These are phyloP conservation scores for Calocera viscosa DNA, from an alignment of 768 basidiomycete species.

Conservation along the genomic window DNA sequence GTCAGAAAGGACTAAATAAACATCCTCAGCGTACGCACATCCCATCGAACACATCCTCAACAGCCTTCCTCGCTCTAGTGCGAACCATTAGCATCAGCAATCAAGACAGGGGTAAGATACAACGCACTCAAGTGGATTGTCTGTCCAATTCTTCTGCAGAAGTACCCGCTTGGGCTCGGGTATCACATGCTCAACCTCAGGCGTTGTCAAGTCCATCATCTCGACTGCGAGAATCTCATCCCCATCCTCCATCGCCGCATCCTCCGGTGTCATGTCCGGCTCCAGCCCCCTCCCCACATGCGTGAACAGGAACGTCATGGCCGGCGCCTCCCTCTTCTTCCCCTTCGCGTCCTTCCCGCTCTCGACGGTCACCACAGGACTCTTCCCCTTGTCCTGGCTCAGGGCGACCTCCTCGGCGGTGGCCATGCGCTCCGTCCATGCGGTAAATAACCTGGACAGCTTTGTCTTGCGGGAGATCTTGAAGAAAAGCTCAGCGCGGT, in stretches of 20 bases:
- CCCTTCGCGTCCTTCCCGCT: conserved; percentile 5
- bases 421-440: conserved; percentile 86
- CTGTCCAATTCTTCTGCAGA: conserved; percentile 70
- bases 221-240: conserved; percentile 85
- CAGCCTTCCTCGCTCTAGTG: conserved; percentile 56
- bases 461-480: conserved; percentile 87
- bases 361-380: conserved; percentile 12
- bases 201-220: conserved; percentile 77
- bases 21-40: conserved; percentile 43
- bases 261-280: conserved; percentile 72
- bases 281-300: conserved; percentile 70
- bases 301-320: conserved; percentile 74
- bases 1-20: conserved; percentile 11
- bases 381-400: neutral
- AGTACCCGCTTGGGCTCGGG: conserved; percentile 52
- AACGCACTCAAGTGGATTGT: conserved; percentile 56
- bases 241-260: conserved; percentile 73
- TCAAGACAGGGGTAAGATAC: neutral
- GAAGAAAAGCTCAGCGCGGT: conserved; percentile 84
- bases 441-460: conserved; percentile 66
- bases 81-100: neutral
- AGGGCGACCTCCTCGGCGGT: neutral
- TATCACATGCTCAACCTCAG: conserved; percentile 43
- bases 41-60: conserved; percentile 75
- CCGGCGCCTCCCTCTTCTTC: conserved; percentile 14